Percentiles rank a stretch among this genome's conserved stretches.
Conservation (phyloP, 139 green algal genomes). For the Volvox africanus region DNA sequence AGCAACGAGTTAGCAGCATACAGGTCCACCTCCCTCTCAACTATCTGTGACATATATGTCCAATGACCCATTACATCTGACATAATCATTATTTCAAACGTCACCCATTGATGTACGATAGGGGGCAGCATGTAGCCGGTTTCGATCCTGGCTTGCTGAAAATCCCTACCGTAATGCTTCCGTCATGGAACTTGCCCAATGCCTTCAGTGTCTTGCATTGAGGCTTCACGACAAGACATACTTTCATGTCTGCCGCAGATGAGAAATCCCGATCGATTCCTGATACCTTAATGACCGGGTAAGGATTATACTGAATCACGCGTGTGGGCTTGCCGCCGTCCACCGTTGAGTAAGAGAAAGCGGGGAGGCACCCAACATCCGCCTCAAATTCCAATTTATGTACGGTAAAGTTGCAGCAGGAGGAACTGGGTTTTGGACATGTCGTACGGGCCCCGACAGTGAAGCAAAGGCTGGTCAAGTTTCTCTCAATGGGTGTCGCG, state of each 20-base stretch:
- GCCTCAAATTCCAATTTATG: slow-evolving; percentile 55
- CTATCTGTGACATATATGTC: too few relatives aligned
- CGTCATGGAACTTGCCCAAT: not conserved
- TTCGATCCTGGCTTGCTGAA: not conserved
- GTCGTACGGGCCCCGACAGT: not conserved
- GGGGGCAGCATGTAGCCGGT: not conserved
- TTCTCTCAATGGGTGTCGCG: not conserved
- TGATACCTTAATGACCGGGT: slow-evolving; percentile 45
- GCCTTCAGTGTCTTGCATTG: not conserved
- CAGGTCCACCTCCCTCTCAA: not conserved
- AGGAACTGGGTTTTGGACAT: not conserved
- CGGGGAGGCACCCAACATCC: not conserved
- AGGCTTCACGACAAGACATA: slow-evolving; percentile 7
- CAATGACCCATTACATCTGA: too few relatives aligned
- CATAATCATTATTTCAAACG: not conserved
- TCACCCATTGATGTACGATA: not conserved
- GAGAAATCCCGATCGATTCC: not conserved
- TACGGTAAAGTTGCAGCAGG: slow-evolving; percentile 36
- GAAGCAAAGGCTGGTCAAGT: slow-evolving; percentile 36
- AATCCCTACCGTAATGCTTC: not conserved
- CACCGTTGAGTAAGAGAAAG: slow-evolving; percentile 45
- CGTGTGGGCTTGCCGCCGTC: not conserved
- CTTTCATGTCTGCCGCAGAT: not conserved
- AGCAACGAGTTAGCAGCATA: not conserved
- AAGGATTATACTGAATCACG: slow-evolving; percentile 41